Evolutionary conservation across 1,139 yeast species (phyloP).

Genomic region (Pichia sp.): DNA sequence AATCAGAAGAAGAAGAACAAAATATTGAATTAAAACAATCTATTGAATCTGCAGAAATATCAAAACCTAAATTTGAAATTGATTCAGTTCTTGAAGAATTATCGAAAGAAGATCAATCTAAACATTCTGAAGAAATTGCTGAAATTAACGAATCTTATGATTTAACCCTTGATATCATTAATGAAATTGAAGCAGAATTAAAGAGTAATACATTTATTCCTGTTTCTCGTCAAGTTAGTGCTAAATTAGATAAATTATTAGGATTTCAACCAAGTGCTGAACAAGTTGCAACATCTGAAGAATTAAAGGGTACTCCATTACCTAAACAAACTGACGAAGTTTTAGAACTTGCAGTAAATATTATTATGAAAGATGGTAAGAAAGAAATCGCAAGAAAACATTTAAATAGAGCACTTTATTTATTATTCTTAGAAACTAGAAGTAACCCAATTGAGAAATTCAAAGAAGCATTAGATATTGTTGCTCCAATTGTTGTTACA

Average conservation of each 20-base stretch:
- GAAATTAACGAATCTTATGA: slow-evolving; percentile 53
- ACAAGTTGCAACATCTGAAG: slow-evolving; percentile 52
- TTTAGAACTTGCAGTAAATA: slow-evolving; percentile 70
- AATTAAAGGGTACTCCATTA: slow-evolving; percentile 45
- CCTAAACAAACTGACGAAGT: slow-evolving; percentile 66
- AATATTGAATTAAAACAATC: not conserved
- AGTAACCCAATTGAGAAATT: slow-evolving; percentile 72
- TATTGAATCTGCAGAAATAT: not conserved
- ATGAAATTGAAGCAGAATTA: slow-evolving; percentile 45
- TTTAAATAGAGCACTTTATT: slow-evolving; percentile 71
- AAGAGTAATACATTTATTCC: slow-evolving; percentile 31
- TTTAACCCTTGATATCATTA: slow-evolving; percentile 58
- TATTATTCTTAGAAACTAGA: slow-evolving; percentile 67
- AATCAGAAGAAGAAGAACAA: slow-evolving; percentile 4
- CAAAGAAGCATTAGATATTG: slow-evolving; percentile 66
- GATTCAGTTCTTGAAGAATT: slow-evolving; percentile 7
- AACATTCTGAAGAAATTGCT: slow-evolving; percentile 19
- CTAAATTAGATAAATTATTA: slow-evolving; percentile 27
- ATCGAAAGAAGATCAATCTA: slow-evolving; percentile 21
- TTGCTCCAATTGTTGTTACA: slow-evolving; percentile 81
- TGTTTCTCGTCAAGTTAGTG: slow-evolving; percentile 22
- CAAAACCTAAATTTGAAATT: not conserved
- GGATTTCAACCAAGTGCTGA: slow-evolving; percentile 52
- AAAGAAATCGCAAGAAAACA: slow-evolving; percentile 74
- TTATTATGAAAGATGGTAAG: slow-evolving; percentile 90